These are phyloP conservation scores for Myriosclerotinia duriaeana DNA, from an alignment of 2,329 filamentous ascomycete species.

Conservation along the genomic window DNA sequence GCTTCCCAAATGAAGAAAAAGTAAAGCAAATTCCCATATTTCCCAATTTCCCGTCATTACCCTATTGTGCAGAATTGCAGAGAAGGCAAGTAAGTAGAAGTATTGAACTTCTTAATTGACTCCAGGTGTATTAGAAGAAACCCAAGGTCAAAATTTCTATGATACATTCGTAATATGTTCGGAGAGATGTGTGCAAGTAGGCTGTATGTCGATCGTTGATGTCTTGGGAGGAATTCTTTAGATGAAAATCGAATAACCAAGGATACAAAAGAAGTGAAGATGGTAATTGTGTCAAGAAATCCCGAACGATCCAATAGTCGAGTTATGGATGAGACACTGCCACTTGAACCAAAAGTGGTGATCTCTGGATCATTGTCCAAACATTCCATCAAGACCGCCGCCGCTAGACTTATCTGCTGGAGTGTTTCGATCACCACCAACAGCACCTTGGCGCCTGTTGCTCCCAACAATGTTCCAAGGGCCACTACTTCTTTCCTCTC, in stretches of 20 bases:
- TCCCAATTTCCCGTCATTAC: constrained; percentile 17
- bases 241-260: constrained; percentile 12
- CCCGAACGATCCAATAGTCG: neutral
- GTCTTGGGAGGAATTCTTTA: neutral
- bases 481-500: constrained; percentile 38
- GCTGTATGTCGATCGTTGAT: neutral
- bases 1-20: constrained; percentile 8
- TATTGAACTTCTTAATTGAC: constrained; percentile 10
- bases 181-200: constrained; percentile 16
- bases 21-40: constrained; percentile 14
- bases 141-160: constrained; percentile 21
- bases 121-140: constrained; percentile 12
- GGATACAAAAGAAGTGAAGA: constrained; percentile 11
- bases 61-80: constrained; percentile 24
- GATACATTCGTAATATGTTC: constrained; percentile 23
- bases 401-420: constrained; percentile 14
- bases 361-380: constrained; percentile 22
- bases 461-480: constrained; percentile 36
- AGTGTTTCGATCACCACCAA: constrained; percentile 29
- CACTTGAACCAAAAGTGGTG: neutral
- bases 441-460: constrained; percentile 31
- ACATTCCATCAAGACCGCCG: constrained; percentile 29
- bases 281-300: constrained; percentile 13
- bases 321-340: neutral
- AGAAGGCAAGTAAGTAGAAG: constrained; percentile 10